Evolutionary conservation across 2,329 filamentous ascomycete genomes (phyloP).

Genomic region (Tolypocladium paradoxum): DNA sequence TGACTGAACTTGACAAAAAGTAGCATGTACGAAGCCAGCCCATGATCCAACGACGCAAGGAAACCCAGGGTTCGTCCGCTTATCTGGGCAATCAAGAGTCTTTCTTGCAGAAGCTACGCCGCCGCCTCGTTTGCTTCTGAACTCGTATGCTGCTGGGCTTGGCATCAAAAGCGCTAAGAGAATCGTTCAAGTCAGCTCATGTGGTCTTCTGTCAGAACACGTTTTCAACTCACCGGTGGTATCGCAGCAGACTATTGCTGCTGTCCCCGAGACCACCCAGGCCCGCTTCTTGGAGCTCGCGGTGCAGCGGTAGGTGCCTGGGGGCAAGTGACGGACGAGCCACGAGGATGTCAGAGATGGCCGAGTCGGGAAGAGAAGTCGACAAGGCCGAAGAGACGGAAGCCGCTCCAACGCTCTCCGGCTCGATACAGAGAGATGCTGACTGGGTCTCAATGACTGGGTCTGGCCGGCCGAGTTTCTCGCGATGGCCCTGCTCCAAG

Average conservation of each 20-base stretch:
- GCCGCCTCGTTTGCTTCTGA: neutral
- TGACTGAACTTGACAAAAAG: neutral
- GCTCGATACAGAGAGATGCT: neutral
- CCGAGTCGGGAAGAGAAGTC: neutral
- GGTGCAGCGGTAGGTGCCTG: conserved; percentile 1
- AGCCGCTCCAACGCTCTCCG: neutral
- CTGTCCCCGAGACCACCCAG: conserved; percentile 3
- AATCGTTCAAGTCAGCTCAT: neutral
- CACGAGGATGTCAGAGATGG: neutral
- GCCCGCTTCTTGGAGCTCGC: conserved; percentile 3
- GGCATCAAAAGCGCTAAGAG: neutral
- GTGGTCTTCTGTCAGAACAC: neutral
- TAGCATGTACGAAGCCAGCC: neutral
- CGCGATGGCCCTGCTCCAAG: neutral
- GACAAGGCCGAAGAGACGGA: neutral
- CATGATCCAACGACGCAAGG: neutral
- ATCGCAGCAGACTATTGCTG: neutral
- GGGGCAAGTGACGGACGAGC: neutral
- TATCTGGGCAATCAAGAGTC: neutral
- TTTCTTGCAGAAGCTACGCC: too few species aligned
- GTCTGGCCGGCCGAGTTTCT: neutral
- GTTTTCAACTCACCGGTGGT: conserved; percentile 1
- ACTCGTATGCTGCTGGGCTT: too few species aligned
- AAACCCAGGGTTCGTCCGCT: neutral
- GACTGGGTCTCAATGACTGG: neutral